Base-by-base conservation (phyloP, 768 basidiomycete genomes). In the Boletus vermiculosoides region DNA sequence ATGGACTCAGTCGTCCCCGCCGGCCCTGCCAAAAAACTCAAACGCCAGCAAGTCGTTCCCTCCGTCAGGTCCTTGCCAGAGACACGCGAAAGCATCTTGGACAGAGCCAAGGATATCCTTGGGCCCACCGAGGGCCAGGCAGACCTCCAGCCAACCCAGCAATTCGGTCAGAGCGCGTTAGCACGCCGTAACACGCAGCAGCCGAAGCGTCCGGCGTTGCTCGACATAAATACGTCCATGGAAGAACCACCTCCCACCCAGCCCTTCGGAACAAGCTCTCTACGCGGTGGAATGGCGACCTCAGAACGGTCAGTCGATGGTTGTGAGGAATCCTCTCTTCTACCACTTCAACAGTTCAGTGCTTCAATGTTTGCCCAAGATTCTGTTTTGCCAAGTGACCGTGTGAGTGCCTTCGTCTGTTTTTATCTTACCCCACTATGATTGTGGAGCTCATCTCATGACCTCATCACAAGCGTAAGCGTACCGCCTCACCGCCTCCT, bases 1-100 rank as follows among this genome's bases (percentile, higher is more conserved):
- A 73, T 88, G 51, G 82, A 85, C 59, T 78, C 81, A 4, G 69
- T 84, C n/a, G 66, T 85, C 11, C 71, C 76, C 31, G 73, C 76
- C n/a, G 74, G 69, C 4, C 71, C 69, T n/a, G 81, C 75, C 64
- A 83, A 79, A 65, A 79, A 75, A 61, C 63, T 61, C 6, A 79
- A 71, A 61, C 79, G 74, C 37, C 63, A 61, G 22, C 70, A 75
- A 45, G 64, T 72, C 18, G 57, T 70, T 46, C 73, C 77, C 42
- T 81, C 78, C 9, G 75, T 89, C 52, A 74, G 74, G 62, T 76
- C 66, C 37, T 66, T 81, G n/a, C 63, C 71, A 5, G 75, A 79
- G 42, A 83, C 80, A 6, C 81, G 85, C 10, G 70, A 67, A 10
- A 57, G 33, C 33, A 81, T 81, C 49, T 37, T 79, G 20, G 69